A percentile compares a stretch with the other conserved stretches of the same genome.
phyloP scores from a whole-genome alignment of 2,329 filamentous ascomycete genomes.

The Penicillium sclerotiorum region DNA sequence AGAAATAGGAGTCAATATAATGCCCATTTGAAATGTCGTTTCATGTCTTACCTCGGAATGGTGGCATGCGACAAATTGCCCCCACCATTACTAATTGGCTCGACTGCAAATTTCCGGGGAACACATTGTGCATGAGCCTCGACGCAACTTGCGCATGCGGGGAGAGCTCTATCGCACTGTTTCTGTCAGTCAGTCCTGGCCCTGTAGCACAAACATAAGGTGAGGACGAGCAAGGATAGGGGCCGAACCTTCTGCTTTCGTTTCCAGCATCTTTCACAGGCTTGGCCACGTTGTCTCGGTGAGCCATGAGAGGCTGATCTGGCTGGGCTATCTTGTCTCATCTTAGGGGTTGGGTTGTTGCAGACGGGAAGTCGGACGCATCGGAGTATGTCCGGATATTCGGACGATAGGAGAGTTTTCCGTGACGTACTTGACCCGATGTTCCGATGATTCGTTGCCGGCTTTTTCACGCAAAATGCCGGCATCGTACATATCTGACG shows the following conservation, averaged over 20 bases:
- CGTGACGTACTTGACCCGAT: no score
- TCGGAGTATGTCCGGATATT: constrained; percentile 1
- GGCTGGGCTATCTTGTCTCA: neutral
- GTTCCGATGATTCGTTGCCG: no score
- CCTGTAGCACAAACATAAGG: no score
- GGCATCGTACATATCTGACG: no score
- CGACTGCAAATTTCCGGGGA: constrained; percentile 17
- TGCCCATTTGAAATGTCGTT: neutral
- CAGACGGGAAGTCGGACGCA: neutral
- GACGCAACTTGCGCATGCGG: constrained; percentile 20
- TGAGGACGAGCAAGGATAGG: neutral
- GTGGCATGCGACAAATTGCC: constrained; percentile 22
- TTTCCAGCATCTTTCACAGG: constrained; percentile 37
- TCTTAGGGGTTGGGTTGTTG: constrained; percentile 1
- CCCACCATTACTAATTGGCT: constrained; percentile 13
- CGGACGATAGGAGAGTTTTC: no score
- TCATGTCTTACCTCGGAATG: constrained; percentile 14
- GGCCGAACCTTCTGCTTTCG: constrained; percentile 34
- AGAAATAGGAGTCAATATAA: neutral
- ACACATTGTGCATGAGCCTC: constrained; percentile 13
- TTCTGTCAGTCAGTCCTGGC: neutral
- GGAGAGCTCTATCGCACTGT: constrained; percentile 25
- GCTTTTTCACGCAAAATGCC: no score
- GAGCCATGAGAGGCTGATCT: neutral
- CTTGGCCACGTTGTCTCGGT: constrained; percentile 23